These are phyloP conservation scores for Akanthomyces muscarius DNA, from an alignment of 2,329 filamentous ascomycete genomes.

Conservation along the genomic window DNA sequence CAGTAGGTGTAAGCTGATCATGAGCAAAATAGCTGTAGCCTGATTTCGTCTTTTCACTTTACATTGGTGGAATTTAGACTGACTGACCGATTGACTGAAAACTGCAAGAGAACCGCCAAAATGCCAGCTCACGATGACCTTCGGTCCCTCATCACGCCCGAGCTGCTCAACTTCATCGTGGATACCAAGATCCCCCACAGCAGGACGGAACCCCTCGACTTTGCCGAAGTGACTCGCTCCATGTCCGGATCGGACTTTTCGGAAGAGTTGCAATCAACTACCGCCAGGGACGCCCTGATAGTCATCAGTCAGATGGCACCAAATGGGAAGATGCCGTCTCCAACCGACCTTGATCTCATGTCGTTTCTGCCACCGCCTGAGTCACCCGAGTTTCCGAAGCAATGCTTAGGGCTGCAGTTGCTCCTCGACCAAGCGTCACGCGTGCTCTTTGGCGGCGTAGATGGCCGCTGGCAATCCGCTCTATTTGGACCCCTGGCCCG, in stretches of 20 bases:
- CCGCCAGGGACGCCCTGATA: not conserved
- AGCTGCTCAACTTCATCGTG: not conserved
- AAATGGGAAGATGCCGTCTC: not conserved
- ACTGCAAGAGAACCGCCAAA: not conserved
- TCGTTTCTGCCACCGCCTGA: constrained; percentile 5
- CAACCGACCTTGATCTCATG: constrained; percentile 5
- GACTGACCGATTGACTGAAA: no score
- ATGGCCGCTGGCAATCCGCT: not conserved
- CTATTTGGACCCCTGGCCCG: constrained; percentile 7
- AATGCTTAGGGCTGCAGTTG: not conserved
- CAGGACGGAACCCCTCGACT: not conserved
- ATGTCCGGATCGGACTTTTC: not conserved
- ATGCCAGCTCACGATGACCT: not conserved
- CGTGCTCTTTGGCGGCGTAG: not conserved
- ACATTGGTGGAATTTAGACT: not conserved
- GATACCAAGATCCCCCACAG: not conserved
- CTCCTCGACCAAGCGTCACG: constrained; percentile 1
- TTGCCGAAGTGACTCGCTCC: not conserved
- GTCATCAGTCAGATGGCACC: not conserved
- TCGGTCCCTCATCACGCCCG: not conserved
- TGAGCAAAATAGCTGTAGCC: not conserved
- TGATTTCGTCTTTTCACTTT: not conserved
- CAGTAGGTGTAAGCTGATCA: not conserved
- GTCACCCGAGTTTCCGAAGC: constrained; percentile 8
- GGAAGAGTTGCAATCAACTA: not conserved